Evolutionary conservation across 768 basidiomycete genomes (phyloP).

Genomic region (Sutorius australiensis): DNA sequence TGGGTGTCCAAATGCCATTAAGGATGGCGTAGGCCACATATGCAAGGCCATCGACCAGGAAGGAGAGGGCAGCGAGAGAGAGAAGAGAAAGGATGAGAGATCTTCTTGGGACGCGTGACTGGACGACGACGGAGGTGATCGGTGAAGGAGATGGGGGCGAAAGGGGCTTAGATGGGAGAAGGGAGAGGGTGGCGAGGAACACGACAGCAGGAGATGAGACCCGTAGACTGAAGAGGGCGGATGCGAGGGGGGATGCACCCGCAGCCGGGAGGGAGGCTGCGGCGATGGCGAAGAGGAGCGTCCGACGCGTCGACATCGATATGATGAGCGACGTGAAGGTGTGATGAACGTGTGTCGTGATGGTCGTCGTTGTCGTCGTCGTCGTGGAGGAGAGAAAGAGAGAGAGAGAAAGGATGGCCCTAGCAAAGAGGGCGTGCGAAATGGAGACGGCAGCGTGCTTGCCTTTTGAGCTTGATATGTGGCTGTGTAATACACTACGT

Average conservation of each 20-base stretch:
- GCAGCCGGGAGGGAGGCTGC: constrained; percentile 22
- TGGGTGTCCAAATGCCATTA: constrained; percentile 58
- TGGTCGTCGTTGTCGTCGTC: constrained; percentile 33
- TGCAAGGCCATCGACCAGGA: constrained; percentile 71
- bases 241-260: constrained; percentile 22
- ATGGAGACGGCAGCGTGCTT: constrained; percentile 18
- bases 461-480: constrained; percentile 31
- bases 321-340: constrained; percentile 1
- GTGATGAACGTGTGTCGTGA: neutral
- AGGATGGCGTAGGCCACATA: constrained; percentile 65
- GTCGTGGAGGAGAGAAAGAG: constrained; percentile 18
- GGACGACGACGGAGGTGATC: constrained; percentile 76
- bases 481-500: constrained; percentile 21
- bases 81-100: constrained; percentile 69
- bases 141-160: constrained; percentile 47
- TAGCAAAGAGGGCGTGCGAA: constrained; percentile 30
- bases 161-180: constrained; percentile 48
- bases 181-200: constrained; percentile 56
- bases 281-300: constrained; percentile 17
- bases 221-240: constrained; percentile 54
- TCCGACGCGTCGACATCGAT: constrained; percentile 26
- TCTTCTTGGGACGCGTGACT: constrained; percentile 69
- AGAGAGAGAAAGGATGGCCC: constrained; percentile 22
- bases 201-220: constrained; percentile 67
- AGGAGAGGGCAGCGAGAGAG: constrained; percentile 66